Percentiles rank a stretch among this genome's conserved stretches.
phyloP scores from a whole-genome alignment of 495 filamentous ascomycete genomes.

The Penicillium fimorum region DNA sequence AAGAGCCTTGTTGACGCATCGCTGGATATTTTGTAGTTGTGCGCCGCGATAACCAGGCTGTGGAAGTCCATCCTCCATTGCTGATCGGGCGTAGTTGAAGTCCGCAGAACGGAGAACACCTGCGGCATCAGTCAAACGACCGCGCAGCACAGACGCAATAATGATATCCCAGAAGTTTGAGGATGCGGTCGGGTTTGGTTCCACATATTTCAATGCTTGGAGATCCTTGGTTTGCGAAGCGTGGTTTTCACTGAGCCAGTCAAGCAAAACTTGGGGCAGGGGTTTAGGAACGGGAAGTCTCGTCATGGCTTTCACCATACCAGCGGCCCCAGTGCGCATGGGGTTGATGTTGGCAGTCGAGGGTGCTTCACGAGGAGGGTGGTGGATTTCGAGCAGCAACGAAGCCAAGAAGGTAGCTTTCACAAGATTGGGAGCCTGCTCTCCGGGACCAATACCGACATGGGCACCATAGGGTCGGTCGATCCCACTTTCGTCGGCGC shows the following conservation, averaged over 20 bases:
- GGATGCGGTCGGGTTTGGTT: slow-evolving; percentile 71
- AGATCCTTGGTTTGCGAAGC: slow-evolving; percentile 59
- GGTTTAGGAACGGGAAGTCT: slow-evolving; percentile 46
- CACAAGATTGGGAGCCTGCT: slow-evolving; percentile 54
- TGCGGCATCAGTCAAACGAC: slow-evolving; percentile 61
- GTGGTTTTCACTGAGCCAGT: slow-evolving; percentile 74
- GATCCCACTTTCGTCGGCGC: slow-evolving; percentile 40
- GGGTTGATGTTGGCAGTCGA: slow-evolving; percentile 29
- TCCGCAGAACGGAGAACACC: slow-evolving; percentile 65
- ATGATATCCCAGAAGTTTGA: slow-evolving; percentile 77
- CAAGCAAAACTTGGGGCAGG: slow-evolving; percentile 69
- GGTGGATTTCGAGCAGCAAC: slow-evolving; percentile 70
- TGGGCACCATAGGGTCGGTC: slow-evolving; percentile 53
- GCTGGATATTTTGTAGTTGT: slow-evolving; percentile 70
- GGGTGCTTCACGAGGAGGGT: slow-evolving; percentile 51
- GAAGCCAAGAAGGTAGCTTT: slow-evolving; percentile 73
- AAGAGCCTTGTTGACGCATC: slow-evolving; percentile 62
- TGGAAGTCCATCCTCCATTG: slow-evolving; percentile 54
- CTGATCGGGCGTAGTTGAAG: slow-evolving; percentile 67
- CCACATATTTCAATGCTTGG: slow-evolving; percentile 55
- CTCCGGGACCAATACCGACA: slow-evolving; percentile 59
- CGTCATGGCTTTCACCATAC: slow-evolving; percentile 30
- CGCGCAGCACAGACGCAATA: slow-evolving; percentile 64
- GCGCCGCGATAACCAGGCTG: slow-evolving; percentile 65
- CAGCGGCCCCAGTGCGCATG: slow-evolving; percentile 26